Conservation (phyloP, 179 eudicot genomes). For the Silene coronaria region DNA sequence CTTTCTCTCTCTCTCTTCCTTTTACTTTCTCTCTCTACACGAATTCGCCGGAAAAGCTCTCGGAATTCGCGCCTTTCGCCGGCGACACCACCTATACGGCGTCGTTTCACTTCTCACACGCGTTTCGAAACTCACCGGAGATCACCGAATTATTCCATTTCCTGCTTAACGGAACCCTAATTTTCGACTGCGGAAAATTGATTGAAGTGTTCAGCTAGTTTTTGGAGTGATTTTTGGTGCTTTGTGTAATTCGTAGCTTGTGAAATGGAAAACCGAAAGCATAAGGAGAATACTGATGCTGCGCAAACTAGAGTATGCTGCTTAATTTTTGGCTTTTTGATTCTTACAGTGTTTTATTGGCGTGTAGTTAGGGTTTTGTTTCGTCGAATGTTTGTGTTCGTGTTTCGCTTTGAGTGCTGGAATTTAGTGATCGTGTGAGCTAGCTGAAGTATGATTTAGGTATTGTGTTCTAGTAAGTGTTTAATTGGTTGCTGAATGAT, state of each 20-base stretch:
- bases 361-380: not conserved
- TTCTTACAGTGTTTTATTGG: not conserved
- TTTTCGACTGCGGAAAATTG: not conserved
- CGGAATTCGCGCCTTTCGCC: not conserved
- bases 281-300: slow-evolving; percentile 21
- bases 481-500: not conserved
- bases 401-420: not conserved
- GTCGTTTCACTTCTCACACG: not conserved
- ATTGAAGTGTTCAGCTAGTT: not conserved
- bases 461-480: not conserved
- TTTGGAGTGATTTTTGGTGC: not conserved
- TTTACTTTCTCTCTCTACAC: not conserved
- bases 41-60: slow-evolving; percentile 9
- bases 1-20: slow-evolving; percentile 9
- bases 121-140: slow-evolving; percentile 8
- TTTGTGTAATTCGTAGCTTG: not conserved
- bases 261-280: slow-evolving; percentile 22
- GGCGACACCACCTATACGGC: not conserved
- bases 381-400: not conserved
- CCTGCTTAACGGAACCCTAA: slow-evolving; percentile 14
- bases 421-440: not conserved
- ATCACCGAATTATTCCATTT: slow-evolving; percentile 9
- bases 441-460: slow-evolving; percentile 1
- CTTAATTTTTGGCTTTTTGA: not conserved
- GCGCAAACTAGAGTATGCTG: slow-evolving; percentile 21